phyloP scores from a whole-genome alignment of 2,329 filamentous ascomycete species.

The Paraphaeosphaeria sporulosa region DNA sequence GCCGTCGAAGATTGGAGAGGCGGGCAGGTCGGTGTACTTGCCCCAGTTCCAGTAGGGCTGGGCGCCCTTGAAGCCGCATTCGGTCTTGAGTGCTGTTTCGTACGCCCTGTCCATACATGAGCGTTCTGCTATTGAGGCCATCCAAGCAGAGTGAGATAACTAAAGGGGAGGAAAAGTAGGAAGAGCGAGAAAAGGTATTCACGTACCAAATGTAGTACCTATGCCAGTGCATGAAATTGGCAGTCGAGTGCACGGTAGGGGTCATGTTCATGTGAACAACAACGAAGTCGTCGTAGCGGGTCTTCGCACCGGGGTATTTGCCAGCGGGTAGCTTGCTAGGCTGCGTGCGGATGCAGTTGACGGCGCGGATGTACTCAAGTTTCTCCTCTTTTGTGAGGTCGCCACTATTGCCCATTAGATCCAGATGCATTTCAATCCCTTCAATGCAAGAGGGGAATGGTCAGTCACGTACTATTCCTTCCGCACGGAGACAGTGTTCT shows the following conservation, averaged over 20 bases:
- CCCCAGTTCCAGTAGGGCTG: slow-evolving; percentile 64
- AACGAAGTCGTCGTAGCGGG: slow-evolving; percentile 45
- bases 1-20: slow-evolving; percentile 65
- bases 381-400: slow-evolving; percentile 39
- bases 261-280: slow-evolving; percentile 44
- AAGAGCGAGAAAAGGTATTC: not conserved
- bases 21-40: slow-evolving; percentile 53
- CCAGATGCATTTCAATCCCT: not conserved
- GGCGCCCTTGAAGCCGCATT: slow-evolving; percentile 52
- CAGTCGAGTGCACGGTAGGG: slow-evolving; percentile 35
- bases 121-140: too few relatives aligned
- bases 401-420: slow-evolving; percentile 26
- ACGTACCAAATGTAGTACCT: slow-evolving; percentile 51
- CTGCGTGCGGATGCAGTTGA: slow-evolving; percentile 39
- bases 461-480: slow-evolving; percentile 52
- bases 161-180: too few relatives aligned
- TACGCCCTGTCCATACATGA: slow-evolving; percentile 35
- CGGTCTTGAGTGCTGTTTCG: slow-evolving; percentile 51
- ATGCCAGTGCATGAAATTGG: slow-evolving; percentile 51
- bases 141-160: too few relatives aligned
- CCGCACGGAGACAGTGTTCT: slow-evolving; percentile 51
- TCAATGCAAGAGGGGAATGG: not conserved
- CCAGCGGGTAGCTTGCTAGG: slow-evolving; percentile 35
- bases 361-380: slow-evolving; percentile 43
- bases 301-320: slow-evolving; percentile 41